Evolutionary conservation across 805 yeast genomes (phyloP).

Genomic region (Candida insectalens): DNA sequence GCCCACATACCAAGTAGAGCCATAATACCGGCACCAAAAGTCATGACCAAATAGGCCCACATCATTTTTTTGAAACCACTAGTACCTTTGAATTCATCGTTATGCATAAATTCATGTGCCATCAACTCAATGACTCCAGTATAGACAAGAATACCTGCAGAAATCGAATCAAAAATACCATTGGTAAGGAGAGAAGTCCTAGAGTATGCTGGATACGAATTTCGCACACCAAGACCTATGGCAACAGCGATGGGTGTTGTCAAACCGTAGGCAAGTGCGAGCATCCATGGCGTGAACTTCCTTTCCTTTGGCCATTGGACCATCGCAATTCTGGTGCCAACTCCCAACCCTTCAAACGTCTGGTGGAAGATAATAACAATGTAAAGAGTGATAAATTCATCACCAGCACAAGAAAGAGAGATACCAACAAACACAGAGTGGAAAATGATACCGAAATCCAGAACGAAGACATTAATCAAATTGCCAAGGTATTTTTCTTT

Average conservation of each 20-base stretch:
- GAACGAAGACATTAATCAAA: constrained; percentile 2
- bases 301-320: constrained; percentile 27
- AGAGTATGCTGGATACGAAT: constrained; percentile 42
- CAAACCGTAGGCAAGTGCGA: constrained; percentile 38
- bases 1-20: constrained; percentile 66
- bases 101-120: constrained; percentile 58
- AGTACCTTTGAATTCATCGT: constrained; percentile 44
- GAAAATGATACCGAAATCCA: constrained; percentile 67
- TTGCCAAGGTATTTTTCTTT: constrained; percentile 4
- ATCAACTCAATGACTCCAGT: constrained; percentile 63
- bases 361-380: constrained; percentile 59
- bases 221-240: constrained; percentile 62
- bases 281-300: constrained; percentile 39
- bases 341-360: constrained; percentile 70
- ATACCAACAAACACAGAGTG: constrained; percentile 72
- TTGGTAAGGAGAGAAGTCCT: constrained; percentile 46
- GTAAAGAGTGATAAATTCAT: constrained; percentile 56
- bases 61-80: constrained; percentile 30
- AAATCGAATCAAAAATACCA: constrained; percentile 60
- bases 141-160: constrained; percentile 63
- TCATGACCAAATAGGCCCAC: constrained; percentile 36
- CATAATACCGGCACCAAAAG: constrained; percentile 57
- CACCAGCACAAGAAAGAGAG: constrained; percentile 61
- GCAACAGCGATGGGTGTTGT: constrained; percentile 64
- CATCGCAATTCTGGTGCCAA: constrained; percentile 60